Base-by-base conservation (phyloP, 345 rosid species). In the Dipteronia dyeriana region DNA sequence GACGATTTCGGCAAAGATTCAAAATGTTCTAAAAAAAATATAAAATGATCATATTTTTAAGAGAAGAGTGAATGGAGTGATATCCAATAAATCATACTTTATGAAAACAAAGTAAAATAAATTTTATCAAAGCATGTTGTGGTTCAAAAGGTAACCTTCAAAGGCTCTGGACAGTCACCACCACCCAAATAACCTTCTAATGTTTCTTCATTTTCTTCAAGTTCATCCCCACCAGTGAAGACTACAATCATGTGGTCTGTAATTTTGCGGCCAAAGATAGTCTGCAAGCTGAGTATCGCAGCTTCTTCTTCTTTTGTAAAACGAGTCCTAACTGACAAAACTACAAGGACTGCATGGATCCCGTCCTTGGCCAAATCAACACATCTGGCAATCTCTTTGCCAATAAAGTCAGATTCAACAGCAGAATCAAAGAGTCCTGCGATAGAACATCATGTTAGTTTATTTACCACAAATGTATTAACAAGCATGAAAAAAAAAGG, bases 161-260 rank as follows among this genome's bases (percentile, higher is more conserved):
- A 67, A 78, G 97, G 93, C 63, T 78, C 80, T 41, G 99, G 98
- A 73, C 94, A 90, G 4, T 80, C 91, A 2, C 90, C 86, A 31
- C 84, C 91, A 26, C 26, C 26, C 77, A 91, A 71, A 77, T 91
- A 91, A 64, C 90, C 97, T 65, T 95, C 94, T 71, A 95, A 78
- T 0, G 94, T 93, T 76, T 91, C 92, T 1, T 93, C 97, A 57
- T 84, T 85, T 16, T 93, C 98, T 78, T 93, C 97, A 71, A 95
- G 89, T 17, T 90, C 94, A 81, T 95, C 99, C 5, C 99, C 99
- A 45, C 98, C 98, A 1, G 98, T 95, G 68, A 93, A 95, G 22
- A 95, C 91, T 20, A 93, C 85, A 78, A 95, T 88, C 97, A 95
- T 88, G 83, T 93, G 89, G 81, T 89, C 85, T 68, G 85, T 29